Base-by-base conservation (phyloP, 331 rosid species). In the Telfairia occidentalis region DNA sequence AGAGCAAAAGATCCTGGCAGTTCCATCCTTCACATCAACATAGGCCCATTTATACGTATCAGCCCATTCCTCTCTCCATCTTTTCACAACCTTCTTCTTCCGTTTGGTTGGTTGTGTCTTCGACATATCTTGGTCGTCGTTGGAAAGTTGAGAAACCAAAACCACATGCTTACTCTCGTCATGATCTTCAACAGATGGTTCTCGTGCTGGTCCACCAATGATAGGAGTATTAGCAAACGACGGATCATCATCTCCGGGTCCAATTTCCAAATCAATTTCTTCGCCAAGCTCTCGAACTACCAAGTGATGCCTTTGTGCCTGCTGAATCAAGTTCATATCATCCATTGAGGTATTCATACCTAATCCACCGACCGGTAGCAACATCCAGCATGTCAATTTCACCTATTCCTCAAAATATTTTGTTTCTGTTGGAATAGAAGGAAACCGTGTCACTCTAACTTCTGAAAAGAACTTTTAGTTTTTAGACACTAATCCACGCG, bases 61-160 rank as follows among this genome's bases (percentile, higher is more conserved):
- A 55, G 99, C 97, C 99, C 99, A 95, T 85, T 92, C 99, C 85
- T 95, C 99, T 87, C 99, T 88, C 99, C 99, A 95, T 89, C 99
- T 87, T 83, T 95, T 95, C 74, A 95, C 99, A 82, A 95, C 99
- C 81, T 95, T 95, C 83, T 95, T 95, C 89, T 92, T 95, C 83
- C 97, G 85, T 80, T 95, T 95, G 32, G 35, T 75, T 2, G 92
- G 85, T 73, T 88, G 98, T 24, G 73, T 77, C 81, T 84, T 88
- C 46, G 92, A 84, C 90, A 90, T 85, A 78, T 92, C 93, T 85
- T 90, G 99, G 80, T 85, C 84, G 30, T 90, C 96, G 60, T 82
- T 84, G 19, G 88, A 82, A 79, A 95, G 85, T 77, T 95, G 91
- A 85, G 97, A 87, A 75, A 82, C 90, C 93, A 89, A 82, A 58